Conservation (phyloP, 495 filamentous ascomycete genomes). For the Podospora appendiculata region DNA sequence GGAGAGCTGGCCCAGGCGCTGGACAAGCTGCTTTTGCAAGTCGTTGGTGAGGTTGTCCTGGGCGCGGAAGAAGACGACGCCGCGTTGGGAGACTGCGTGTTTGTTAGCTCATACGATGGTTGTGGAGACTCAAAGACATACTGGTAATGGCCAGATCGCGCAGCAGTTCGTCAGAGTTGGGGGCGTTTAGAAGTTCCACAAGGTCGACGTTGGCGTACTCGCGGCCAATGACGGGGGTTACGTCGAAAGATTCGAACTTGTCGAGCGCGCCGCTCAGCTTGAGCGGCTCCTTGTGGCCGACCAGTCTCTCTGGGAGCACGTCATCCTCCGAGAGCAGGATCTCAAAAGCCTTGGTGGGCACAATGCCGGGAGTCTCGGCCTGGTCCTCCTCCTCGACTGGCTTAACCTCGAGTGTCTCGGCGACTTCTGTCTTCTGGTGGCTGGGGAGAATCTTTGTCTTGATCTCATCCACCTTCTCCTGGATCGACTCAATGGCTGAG, state of each 20-base stretch:
- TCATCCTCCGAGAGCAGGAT: too few species aligned
- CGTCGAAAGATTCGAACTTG: constrained; percentile 50
- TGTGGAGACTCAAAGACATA: too few species aligned
- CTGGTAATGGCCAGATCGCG: constrained; percentile 52
- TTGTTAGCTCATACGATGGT: too few species aligned
- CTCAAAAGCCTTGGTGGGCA: too few species aligned
- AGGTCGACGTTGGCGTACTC: constrained; percentile 56
- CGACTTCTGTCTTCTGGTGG: constrained; percentile 1
- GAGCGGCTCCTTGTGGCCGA: constrained; percentile 29
- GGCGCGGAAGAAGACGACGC: constrained; percentile 75
- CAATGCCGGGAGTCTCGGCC: too few species aligned
- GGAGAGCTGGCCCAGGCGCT: constrained; percentile 55
- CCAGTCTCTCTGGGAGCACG: too few species aligned
- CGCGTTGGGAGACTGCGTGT: constrained; percentile 61
- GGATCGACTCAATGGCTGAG: constrained; percentile 20
- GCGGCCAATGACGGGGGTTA: constrained; percentile 60
- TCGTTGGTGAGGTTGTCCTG: constrained; percentile 60
- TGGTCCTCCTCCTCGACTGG: neutral
- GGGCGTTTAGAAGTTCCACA: constrained; percentile 52
- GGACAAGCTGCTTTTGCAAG: constrained; percentile 59
- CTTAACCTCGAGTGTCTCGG: constrained; percentile 7
- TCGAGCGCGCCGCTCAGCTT: constrained; percentile 48
- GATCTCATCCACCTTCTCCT: constrained; percentile 16
- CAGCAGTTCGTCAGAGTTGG: constrained; percentile 59
- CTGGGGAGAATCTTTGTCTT: constrained; percentile 19